Conservation (phyloP, 108 stramenopile genomes). For the Aurantiochytrium sp. region DNA sequence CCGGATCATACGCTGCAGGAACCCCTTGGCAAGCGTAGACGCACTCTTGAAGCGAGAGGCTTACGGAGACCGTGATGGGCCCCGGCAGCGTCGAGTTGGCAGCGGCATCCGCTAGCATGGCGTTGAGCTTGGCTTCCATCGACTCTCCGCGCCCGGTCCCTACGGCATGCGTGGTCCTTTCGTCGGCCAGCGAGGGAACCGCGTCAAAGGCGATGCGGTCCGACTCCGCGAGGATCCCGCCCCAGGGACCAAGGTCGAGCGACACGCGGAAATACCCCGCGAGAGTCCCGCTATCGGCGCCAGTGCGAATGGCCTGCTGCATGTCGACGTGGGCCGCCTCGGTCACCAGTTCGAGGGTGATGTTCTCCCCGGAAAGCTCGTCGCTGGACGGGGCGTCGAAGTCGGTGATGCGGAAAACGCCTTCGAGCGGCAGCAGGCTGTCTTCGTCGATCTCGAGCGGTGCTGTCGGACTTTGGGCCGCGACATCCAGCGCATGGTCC, state of each 20-base stretch:
- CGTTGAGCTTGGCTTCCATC: conserved; percentile 1
- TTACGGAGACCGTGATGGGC: background rate
- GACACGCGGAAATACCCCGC: background rate
- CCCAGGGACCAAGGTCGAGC: background rate
- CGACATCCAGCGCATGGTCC: background rate
- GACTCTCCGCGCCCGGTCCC: background rate
- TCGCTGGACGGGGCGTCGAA: background rate
- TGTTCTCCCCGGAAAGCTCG: background rate
- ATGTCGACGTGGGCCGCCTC: background rate
- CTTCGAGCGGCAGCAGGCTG: background rate
- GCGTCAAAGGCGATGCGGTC: background rate
- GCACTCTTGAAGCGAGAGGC: background rate
- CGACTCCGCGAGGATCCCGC: background rate
- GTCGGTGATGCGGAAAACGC: background rate
- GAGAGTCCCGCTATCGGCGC: background rate
- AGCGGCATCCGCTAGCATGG: background rate
- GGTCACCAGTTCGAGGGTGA: background rate
- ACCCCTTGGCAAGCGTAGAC: background rate
- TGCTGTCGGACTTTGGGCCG: background rate
- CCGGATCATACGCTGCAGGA: background rate
- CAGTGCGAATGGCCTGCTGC: background rate
- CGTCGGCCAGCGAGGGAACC: background rate
- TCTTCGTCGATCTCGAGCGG: background rate
- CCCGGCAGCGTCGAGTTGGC: background rate
- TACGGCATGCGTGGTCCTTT: background rate